Conservation (phyloP, 1,284 basidiomycete genomes). For the Irpex rosettiformis region DNA sequence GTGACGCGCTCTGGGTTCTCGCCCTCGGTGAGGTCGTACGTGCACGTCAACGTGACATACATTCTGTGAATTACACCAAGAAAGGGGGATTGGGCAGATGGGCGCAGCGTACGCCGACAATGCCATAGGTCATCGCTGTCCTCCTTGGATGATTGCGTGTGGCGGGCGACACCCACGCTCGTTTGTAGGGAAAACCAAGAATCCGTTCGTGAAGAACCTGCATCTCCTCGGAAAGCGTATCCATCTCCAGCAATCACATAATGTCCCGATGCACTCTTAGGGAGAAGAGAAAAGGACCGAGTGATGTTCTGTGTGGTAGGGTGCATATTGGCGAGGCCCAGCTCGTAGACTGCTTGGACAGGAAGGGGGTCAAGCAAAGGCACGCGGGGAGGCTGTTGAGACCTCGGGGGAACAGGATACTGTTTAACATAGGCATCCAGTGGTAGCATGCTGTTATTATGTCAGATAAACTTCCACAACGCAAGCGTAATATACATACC, state of each 20-base stretch:
- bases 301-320: conserved; percentile 19
- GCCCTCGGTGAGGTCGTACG: conserved; percentile 46
- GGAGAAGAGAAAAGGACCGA: conserved; percentile 54
- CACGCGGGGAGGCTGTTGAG: conserved; percentile 57
- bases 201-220: not conserved
- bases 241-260: conserved; percentile 37
- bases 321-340: conserved; percentile 38
- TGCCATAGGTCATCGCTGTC: conserved; percentile 41
- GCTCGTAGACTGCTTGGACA: conserved; percentile 48
- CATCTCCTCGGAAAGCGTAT: conserved; percentile 15
- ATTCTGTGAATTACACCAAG: conserved; percentile 56
- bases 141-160: conserved; percentile 21
- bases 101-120: conserved; percentile 39
- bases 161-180: conserved; percentile 43
- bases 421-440: conserved; percentile 37
- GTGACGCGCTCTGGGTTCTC: conserved; percentile 25
- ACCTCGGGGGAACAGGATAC: conserved; percentile 51
- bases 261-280: conserved; percentile 38
- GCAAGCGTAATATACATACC: conserved; percentile 38
- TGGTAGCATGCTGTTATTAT: conserved; percentile 35
- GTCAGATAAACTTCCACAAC: not conserved
- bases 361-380: conserved; percentile 54
- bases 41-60: conserved; percentile 47
- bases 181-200: conserved; percentile 63
- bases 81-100: conserved; percentile 48